phyloP scores from a whole-genome alignment of 1,284 basidiomycete species.

The Caloboletus firmus region DNA sequence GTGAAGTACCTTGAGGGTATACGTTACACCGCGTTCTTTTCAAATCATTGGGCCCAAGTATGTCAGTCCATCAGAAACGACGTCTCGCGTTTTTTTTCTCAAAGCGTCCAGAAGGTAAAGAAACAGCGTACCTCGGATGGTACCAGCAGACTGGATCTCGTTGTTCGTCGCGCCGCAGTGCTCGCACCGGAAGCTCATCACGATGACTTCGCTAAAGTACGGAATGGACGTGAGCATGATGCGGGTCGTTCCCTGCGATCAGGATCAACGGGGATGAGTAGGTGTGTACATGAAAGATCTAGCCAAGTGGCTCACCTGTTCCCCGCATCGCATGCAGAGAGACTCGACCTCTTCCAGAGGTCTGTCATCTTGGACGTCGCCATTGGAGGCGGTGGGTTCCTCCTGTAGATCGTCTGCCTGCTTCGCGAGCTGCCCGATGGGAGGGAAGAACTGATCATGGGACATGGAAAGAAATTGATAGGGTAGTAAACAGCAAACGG shows the following conservation, averaged over 20 bases:
- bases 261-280: conserved; percentile 23
- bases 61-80: not conserved
- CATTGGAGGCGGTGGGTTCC: conserved; percentile 11
- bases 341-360: conserved; percentile 85
- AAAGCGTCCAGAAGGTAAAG: not conserved
- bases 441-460: conserved; percentile 44
- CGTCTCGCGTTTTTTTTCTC: not conserved
- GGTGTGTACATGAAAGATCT: conserved; percentile 9
- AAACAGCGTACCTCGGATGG: conserved; percentile 72
- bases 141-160: conserved; percentile 91
- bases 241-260: conserved; percentile 78
- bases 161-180: conserved; percentile 92
- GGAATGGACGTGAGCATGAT: conserved; percentile 94
- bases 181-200: conserved; percentile 95
- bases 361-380: conserved; percentile 41
- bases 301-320: conserved; percentile 59
- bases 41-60: not conserved
- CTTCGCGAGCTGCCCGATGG: conserved; percentile 48
- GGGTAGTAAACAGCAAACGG: not conserved
- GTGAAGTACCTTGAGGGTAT: conserved; percentile 80
- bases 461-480: conserved; percentile 20
- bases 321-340: conserved; percentile 90
- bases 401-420: conserved; percentile 34
- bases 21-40: conserved; percentile 65
- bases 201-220: conserved; percentile 93